Conservation (phyloP, 805 yeast genomes). For the Hanseniaspora nectarophila region DNA sequence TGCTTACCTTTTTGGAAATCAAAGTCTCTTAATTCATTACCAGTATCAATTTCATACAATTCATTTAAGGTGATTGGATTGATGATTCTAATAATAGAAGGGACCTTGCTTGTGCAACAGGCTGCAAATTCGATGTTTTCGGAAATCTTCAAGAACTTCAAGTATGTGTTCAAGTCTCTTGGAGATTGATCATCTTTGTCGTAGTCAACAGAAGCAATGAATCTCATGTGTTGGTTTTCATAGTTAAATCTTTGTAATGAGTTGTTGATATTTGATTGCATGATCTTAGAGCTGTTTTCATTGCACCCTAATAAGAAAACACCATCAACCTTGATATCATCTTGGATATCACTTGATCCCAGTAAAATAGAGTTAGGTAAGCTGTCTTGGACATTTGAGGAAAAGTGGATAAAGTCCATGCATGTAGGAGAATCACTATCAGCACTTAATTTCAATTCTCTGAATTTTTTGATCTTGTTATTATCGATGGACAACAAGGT, state of each 20-base stretch:
- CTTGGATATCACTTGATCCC: not conserved
- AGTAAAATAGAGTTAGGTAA: slow-evolving; percentile 1
- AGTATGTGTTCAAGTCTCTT: slow-evolving; percentile 41
- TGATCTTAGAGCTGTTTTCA: slow-evolving; percentile 49
- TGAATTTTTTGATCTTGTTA: slow-evolving; percentile 41
- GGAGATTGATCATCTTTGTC: slow-evolving; percentile 27
- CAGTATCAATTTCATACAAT: slow-evolving; percentile 43
- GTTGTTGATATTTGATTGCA: slow-evolving; percentile 43
- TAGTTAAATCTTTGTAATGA: slow-evolving; percentile 49
- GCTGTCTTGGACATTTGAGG: not conserved
- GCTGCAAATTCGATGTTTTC: slow-evolving; percentile 53
- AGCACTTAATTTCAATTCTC: slow-evolving; percentile 49
- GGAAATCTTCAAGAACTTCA: slow-evolving; percentile 47
- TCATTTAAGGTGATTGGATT: slow-evolving; percentile 45
- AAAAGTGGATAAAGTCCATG: slow-evolving; percentile 36
- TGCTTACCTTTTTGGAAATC: slow-evolving; percentile 44
- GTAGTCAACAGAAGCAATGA: slow-evolving; percentile 48
- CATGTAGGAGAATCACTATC: slow-evolving; percentile 85
- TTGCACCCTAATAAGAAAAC: slow-evolving; percentile 65
- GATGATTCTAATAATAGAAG: slow-evolving; percentile 52
- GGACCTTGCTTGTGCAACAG: slow-evolving; percentile 53
- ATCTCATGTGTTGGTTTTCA: slow-evolving; percentile 50
- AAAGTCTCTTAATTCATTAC: slow-evolving; percentile 50
- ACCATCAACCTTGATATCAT: slow-evolving; percentile 26
- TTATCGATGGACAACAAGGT: slow-evolving; percentile 46